Percentiles rank a stretch among this genome's conserved stretches.
Evolutionary conservation across 495 filamentous ascomycete species (phyloP).

Genomic region (Aspergillus indologenus): DNA sequence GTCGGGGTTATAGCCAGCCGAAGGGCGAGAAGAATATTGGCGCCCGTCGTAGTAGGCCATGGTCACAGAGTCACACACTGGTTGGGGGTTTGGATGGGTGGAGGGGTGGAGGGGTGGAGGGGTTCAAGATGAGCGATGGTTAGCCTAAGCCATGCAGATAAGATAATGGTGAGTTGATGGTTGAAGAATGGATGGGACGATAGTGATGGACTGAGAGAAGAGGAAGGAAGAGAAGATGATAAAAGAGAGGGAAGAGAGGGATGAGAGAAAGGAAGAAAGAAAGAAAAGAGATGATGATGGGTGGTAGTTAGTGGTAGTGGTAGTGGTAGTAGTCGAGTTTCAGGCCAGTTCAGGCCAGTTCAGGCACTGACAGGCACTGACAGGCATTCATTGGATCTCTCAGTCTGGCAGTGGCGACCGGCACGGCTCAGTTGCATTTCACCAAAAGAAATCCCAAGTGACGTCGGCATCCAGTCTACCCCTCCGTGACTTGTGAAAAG

Average conservation of each 20-base stretch:
- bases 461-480: not conserved
- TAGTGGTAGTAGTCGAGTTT: not conserved
- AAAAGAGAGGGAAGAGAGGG: slow-evolving; percentile 1
- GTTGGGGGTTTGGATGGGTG: slow-evolving; percentile 1
- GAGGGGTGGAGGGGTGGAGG: slow-evolving; percentile 19
- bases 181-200: slow-evolving; percentile 9
- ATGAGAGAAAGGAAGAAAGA: slow-evolving; percentile 9
- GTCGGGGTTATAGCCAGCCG: slow-evolving; percentile 28
- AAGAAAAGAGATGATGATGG: slow-evolving; percentile 1
- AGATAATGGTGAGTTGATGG: slow-evolving; percentile 4
- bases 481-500: not conserved
- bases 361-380: not conserved
- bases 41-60: slow-evolving; percentile 46
- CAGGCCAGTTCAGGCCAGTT: not conserved
- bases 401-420: too few species aligned
- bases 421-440: too few species aligned
- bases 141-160: not conserved
- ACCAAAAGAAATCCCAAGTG: too few species aligned
- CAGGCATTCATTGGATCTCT: too few species aligned
- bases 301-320: not conserved
- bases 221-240: not conserved
- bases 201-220: slow-evolving; percentile 11
- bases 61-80: slow-evolving; percentile 11
- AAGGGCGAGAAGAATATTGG: slow-evolving; percentile 28
- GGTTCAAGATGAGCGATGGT: slow-evolving; percentile 13